Evolutionary conservation across 192 early-diverging fungal genomes (phyloP).

Genomic region (Backusella mclennaniae): DNA sequence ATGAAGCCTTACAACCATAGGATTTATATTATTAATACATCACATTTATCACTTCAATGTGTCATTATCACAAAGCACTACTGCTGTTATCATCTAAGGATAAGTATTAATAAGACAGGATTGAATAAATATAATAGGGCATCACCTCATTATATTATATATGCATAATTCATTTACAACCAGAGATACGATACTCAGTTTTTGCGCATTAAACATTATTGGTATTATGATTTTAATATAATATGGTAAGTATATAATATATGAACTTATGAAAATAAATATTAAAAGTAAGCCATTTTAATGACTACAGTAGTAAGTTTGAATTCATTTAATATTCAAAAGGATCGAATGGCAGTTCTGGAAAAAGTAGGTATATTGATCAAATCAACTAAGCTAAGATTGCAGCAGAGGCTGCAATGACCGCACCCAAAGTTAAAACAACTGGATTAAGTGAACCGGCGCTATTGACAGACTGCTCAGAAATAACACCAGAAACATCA

Average conservation of each 20-base stretch:
- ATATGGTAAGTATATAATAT: not conserved
- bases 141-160: not conserved
- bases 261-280: not conserved
- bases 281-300: not conserved
- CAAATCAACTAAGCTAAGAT: not conserved
- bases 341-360: not conserved
- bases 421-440: not conserved
- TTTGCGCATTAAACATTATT: not conserved
- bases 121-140: no score
- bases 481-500: constrained; percentile 1
- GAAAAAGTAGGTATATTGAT: not conserved
- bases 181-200: not conserved
- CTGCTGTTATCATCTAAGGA: not conserved
- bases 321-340: not conserved
- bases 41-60: not conserved
- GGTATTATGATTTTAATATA: not conserved
- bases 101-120: not conserved
- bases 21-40: no score
- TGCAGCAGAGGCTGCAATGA: not conserved
- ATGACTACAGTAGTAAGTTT: not conserved
- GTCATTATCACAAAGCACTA: not conserved
- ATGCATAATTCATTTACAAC: not conserved
- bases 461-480: not conserved
- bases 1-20: no score
- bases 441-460: not conserved